Evolutionary conservation across 495 filamentous ascomycete genomes (phyloP), one percentile per base, ranked within the genome.

Genomic region (Haplographium delicatum): DNA sequence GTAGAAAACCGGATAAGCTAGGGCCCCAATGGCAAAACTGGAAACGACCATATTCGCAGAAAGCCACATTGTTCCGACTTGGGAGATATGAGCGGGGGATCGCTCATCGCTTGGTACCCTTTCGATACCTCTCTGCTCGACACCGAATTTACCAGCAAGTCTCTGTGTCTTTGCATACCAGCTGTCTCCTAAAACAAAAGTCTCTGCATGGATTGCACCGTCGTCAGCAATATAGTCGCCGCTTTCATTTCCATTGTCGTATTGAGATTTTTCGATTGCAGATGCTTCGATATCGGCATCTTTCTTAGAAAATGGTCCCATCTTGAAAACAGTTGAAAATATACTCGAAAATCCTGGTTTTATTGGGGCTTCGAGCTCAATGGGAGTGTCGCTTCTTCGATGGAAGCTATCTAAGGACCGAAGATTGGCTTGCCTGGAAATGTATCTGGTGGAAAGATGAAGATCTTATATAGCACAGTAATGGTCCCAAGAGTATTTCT

Each of bases 11-110:
- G 80, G 74, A 28, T 81, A 69, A n/a, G 73, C 82, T 4, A 91
- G 72, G 2, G 83, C 82, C 46, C 87, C 88, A 51, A 94, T 82
- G 26, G 87, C 86, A 58, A 94, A 91, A 11, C 86, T 84, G 30
- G 82, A 83, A 39, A 90, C 82, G 44, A 88, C 84, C 83, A 91
- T 85, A 67, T 91, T 91, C 52, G 85, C 84, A 1, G 86, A 84
- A 43, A 89, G 65, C 88, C 88, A 91, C 88, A 91, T 78, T 38
- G 83, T 88, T 28, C 81, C 83, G 52, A 89, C 75, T 62, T 87
- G 84, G 58, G 74, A 67, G 60, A 84, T 73, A 25, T 73, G 81
- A 31, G 71, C 77, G 65, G 88, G 82, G 15, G 75, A 82, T 57
- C 85, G 72, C 70, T 94, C 86, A 50, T 82, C 72, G 30, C 79